Conservation (phyloP, 2,329 filamentous ascomycete species). For the Coniochaeta sp. region DNA sequence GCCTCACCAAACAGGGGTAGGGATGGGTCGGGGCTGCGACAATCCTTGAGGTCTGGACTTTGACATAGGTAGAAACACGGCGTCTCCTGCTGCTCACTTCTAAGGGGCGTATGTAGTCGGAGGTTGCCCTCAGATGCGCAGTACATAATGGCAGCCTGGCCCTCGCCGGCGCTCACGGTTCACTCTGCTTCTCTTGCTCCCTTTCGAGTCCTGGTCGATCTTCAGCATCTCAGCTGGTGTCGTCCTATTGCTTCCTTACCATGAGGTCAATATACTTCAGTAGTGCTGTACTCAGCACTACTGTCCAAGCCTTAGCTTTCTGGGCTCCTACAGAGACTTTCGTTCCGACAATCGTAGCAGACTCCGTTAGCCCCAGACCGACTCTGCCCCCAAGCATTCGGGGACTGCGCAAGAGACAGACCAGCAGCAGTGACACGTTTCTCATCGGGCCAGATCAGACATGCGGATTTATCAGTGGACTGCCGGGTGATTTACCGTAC, state of each 20-base stretch:
- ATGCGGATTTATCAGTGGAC: constrained; percentile 39
- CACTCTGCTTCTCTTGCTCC: not conserved
- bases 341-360: constrained; percentile 20
- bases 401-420: constrained; percentile 24
- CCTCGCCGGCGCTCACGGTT: not conserved
- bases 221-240: not conserved
- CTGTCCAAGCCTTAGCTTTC: constrained; percentile 26
- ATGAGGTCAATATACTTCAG: constrained; percentile 16
- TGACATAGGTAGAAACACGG: not conserved
- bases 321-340: constrained; percentile 27
- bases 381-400: constrained; percentile 29
- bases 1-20: not conserved
- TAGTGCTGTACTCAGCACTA: constrained; percentile 21
- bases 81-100: not conserved
- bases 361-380: constrained; percentile 30
- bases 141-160: not conserved
- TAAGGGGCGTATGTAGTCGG: not conserved
- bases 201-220: not conserved
- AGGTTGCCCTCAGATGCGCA: not conserved
- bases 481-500: constrained; percentile 19
- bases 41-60: not conserved
- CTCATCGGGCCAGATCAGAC: constrained; percentile 41
- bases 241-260: not conserved
- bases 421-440: constrained; percentile 19
- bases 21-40: not conserved